Conservation (phyloP, 805 yeast genomes). For the Jamesozyma hellenica region DNA sequence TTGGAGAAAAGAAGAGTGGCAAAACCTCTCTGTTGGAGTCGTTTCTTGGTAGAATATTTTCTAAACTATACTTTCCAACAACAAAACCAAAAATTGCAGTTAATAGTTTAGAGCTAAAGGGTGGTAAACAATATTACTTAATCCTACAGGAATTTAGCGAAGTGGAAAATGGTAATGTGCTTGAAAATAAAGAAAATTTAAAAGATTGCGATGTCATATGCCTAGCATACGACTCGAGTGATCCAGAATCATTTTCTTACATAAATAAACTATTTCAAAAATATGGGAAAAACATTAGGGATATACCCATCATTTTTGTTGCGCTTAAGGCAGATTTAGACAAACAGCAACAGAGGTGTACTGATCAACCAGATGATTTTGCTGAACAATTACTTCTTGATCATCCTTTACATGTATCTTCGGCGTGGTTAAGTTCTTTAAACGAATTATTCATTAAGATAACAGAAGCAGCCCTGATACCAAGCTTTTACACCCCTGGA, state of each 20-base stretch:
- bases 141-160: slow-evolving; percentile 87
- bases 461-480: slow-evolving; percentile 78
- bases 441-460: slow-evolving; percentile 77
- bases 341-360: slow-evolving; percentile 85
- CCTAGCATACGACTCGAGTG: slow-evolving; percentile 85
- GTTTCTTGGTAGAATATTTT: slow-evolving; percentile 64
- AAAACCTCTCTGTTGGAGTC: slow-evolving; percentile 77
- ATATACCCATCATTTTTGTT: slow-evolving; percentile 75
- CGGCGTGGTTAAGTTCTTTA: slow-evolving; percentile 80
- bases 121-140: slow-evolving; percentile 91
- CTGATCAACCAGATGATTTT: slow-evolving; percentile 78
- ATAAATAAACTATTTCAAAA: slow-evolving; percentile 57
- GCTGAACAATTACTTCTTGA: slow-evolving; percentile 55
- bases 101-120: slow-evolving; percentile 84
- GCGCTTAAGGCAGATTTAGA: slow-evolving; percentile 94
- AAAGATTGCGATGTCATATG: slow-evolving; percentile 89
- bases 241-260: slow-evolving; percentile 87
- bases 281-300: slow-evolving; percentile 43
- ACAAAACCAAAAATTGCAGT: slow-evolving; percentile 74
- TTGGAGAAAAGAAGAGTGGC: slow-evolving; percentile 83
- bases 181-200: slow-evolving; percentile 57
- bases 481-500: slow-evolving; percentile 70
- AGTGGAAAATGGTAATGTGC: slow-evolving; percentile 59
- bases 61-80: slow-evolving; percentile 70
- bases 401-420: slow-evolving; percentile 84